Conservation (phyloP, 305 asterid species). For the Andrographis paniculata region DNA sequence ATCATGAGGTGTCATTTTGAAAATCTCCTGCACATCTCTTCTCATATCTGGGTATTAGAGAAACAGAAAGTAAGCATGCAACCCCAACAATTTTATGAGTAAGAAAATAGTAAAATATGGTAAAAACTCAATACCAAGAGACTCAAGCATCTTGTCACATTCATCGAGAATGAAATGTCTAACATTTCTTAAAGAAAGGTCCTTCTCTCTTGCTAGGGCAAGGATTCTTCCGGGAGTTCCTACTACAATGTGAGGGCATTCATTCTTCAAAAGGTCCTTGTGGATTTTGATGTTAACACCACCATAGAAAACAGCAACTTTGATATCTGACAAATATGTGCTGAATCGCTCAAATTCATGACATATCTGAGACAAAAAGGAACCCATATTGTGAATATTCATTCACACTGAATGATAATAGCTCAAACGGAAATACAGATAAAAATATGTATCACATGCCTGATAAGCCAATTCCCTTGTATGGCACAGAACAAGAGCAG, state of each 20-base stretch:
- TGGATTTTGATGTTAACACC: constrained; percentile 68
- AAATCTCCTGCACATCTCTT: constrained; percentile 85
- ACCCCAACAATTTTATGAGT: too few species aligned
- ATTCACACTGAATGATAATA: not conserved
- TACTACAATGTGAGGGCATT: constrained; percentile 71
- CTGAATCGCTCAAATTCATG: constrained; percentile 58
- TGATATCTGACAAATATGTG: constrained; percentile 45
- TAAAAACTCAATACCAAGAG: too few species aligned
- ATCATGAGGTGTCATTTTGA: constrained; percentile 86
- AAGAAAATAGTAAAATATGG: too few species aligned
- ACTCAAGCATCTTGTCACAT: constrained; percentile 76
- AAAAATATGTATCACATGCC: constrained; percentile 21
- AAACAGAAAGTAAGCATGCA: constrained; percentile 3
- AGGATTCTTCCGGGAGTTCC: constrained; percentile 72
- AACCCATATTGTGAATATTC: not conserved
- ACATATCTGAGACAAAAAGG: constrained; percentile 44
- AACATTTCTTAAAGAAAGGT: constrained; percentile 48
- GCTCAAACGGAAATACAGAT: not conserved
- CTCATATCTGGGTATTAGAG: constrained; percentile 60
- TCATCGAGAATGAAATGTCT: constrained; percentile 73
- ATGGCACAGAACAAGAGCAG: constrained; percentile 60
- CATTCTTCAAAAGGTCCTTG: constrained; percentile 60
- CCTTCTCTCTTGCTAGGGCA: constrained; percentile 59
- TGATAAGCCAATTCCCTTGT: constrained; percentile 72
- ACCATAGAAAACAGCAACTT: constrained; percentile 63